These are phyloP conservation scores for Mycena capillaripes DNA, from an alignment of 768 basidiomycete genomes.

Conservation along the genomic window DNA sequence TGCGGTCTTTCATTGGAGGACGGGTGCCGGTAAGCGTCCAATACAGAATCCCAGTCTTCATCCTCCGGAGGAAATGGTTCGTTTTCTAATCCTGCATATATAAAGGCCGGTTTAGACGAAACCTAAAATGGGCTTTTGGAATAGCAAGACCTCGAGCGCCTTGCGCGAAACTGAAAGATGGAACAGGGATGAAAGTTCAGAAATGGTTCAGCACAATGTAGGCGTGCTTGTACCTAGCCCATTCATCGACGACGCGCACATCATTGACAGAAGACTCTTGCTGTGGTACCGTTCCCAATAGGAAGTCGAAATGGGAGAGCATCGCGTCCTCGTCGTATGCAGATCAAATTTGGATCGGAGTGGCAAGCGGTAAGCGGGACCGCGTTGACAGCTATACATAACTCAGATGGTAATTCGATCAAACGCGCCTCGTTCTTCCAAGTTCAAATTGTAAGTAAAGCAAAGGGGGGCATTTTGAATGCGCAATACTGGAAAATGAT, in stretches of 20 bases:
- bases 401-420: neutral
- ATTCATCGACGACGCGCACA: conserved; percentile 44
- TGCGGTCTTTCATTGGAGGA: conserved; percentile 6
- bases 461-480: too few species aligned
- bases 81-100: conserved; percentile 1
- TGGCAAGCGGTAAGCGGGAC: neutral
- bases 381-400: neutral
- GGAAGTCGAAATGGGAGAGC: conserved; percentile 46
- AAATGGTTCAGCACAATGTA: neutral
- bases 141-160: conserved; percentile 16
- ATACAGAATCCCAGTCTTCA: conserved; percentile 33
- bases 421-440: too few species aligned
- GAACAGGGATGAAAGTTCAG: conserved; percentile 5
- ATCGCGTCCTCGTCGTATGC: too few species aligned
- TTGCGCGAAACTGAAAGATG: conserved; percentile 20
- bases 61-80: conserved; percentile 17
- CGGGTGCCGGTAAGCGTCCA: conserved; percentile 23
- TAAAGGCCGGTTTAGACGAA: neutral
- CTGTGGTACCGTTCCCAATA: conserved; percentile 40
- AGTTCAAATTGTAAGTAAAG: too few species aligned
- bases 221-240: conserved; percentile 45
- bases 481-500: too few species aligned
- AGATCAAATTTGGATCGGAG: too few species aligned
- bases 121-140: neutral
- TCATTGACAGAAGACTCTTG: conserved; percentile 42